Conservation (phyloP, 768 basidiomycete species). For the Tremella yokohamensis region DNA sequence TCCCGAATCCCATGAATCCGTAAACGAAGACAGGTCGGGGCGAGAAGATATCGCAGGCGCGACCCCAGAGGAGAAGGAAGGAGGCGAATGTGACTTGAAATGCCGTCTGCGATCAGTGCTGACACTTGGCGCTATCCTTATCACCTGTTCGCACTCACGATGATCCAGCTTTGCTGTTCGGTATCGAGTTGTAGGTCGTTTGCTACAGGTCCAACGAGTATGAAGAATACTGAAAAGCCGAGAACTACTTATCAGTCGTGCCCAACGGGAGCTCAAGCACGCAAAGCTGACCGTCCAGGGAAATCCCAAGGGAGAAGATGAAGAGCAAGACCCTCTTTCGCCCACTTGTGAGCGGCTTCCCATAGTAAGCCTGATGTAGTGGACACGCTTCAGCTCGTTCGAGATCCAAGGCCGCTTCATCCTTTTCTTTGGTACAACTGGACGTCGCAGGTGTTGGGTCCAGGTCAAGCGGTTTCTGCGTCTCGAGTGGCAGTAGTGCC, state of each 20-base stretch:
- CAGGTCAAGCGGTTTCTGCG: too few relatives aligned
- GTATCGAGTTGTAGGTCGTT: slow-evolving; percentile 16
- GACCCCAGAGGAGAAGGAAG: slow-evolving; percentile 36
- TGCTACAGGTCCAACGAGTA: slow-evolving; percentile 18
- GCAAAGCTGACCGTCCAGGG: slow-evolving; percentile 22
- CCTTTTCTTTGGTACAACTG: too few relatives aligned
- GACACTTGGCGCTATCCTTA: too few relatives aligned
- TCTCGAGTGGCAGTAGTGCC: too few relatives aligned
- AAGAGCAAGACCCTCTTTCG: slow-evolving; percentile 21
- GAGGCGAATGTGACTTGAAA: slow-evolving; percentile 33
- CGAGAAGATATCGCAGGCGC: slow-evolving; percentile 36
- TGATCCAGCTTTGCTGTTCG: slow-evolving; percentile 29
- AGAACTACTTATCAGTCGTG: slow-evolving; percentile 5
- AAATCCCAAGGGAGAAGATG: slow-evolving; percentile 21
- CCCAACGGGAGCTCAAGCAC: not conserved
- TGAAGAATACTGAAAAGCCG: slow-evolving; percentile 21
- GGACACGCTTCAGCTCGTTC: too few relatives aligned
- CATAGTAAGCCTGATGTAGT: too few relatives aligned
- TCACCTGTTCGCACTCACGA: slow-evolving; percentile 10
- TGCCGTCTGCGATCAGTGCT: slow-evolving; percentile 13
- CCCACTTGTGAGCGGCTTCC: slow-evolving; percentile 8
- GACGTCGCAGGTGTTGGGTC: too few relatives aligned
- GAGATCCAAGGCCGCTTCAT: too few relatives aligned
- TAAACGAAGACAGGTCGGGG: slow-evolving; percentile 26
- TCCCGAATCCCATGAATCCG: slow-evolving; percentile 31